phyloP scores from a whole-genome alignment of 768 basidiomycete species.

The Rhizopogon sp. region DNA sequence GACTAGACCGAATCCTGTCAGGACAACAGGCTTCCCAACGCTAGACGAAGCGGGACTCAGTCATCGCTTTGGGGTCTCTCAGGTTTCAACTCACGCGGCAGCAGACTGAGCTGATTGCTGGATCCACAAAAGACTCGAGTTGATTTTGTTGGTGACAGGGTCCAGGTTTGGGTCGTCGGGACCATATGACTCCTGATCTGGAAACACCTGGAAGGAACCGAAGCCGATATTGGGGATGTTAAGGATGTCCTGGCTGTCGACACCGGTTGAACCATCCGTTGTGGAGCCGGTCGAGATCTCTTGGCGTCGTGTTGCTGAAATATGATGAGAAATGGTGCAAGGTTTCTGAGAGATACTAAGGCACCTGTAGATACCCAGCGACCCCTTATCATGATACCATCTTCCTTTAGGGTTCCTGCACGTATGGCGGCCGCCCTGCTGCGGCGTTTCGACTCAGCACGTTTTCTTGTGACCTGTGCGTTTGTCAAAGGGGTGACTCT shows the following conservation, averaged over 20 bases:
- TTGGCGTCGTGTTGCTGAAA: constrained; percentile 44
- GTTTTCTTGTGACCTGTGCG: constrained; percentile 41
- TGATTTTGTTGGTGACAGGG: constrained; percentile 47
- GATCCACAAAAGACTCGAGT: constrained; percentile 54
- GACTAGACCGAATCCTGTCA: constrained; percentile 61
- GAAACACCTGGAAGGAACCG: constrained; percentile 61
- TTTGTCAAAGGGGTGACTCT: constrained; percentile 40
- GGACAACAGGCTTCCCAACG: constrained; percentile 47
- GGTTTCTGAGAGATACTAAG: constrained; percentile 5
- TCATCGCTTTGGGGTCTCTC: background rate
- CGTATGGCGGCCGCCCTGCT: constrained; percentile 31
- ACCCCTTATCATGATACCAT: constrained; percentile 50
- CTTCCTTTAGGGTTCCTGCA: constrained; percentile 25
- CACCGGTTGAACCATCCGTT: constrained; percentile 60
- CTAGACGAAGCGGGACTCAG: constrained; percentile 25
- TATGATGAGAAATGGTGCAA: constrained; percentile 2
- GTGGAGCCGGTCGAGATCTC: constrained; percentile 41
- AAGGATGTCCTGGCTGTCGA: constrained; percentile 62
- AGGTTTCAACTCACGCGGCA: constrained; percentile 31
- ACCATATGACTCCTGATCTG: constrained; percentile 58
- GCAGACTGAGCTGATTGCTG: constrained; percentile 39
- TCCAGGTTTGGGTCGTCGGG: constrained; percentile 42
- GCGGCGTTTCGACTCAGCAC: constrained; percentile 44
- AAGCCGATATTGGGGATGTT: constrained; percentile 55
- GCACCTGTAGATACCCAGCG: constrained; percentile 54